Evolutionary conservation across 2,329 filamentous ascomycete species (phyloP).

Genomic region (Dothideomycetidae sp.): DNA sequence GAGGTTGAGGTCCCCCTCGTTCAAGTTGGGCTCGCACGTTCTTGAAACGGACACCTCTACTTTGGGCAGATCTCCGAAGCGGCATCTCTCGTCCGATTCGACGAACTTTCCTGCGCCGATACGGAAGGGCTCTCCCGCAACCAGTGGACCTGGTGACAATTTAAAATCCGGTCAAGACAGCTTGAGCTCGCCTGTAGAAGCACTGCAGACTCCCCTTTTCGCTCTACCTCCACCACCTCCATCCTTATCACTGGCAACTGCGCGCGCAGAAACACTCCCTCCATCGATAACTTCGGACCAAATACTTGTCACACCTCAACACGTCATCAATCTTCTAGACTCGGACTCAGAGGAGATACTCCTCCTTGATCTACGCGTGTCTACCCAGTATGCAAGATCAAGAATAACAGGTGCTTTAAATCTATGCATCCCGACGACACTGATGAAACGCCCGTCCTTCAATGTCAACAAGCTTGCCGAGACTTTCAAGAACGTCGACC

Average conservation of each 20-base stretch:
- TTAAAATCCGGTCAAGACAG: neutral
- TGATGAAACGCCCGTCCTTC: slow-evolving; percentile 82
- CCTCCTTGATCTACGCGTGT: slow-evolving; percentile 73
- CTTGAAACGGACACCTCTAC: slow-evolving; percentile 18
- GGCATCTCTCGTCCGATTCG: slow-evolving; percentile 33
- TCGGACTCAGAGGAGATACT: slow-evolving; percentile 42
- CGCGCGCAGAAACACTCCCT: slow-evolving; percentile 36
- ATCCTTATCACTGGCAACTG: slow-evolving; percentile 14
- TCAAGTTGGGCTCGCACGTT: slow-evolving; percentile 13
- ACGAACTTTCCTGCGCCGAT: slow-evolving; percentile 27
- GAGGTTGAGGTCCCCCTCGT: slow-evolving; percentile 24
- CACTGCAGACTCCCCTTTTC: slow-evolving; percentile 16
- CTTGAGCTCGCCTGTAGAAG: slow-evolving; percentile 16
- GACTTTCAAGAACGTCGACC: slow-evolving; percentile 57
- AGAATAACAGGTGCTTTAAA: slow-evolving; percentile 73
- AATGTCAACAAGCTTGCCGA: slow-evolving; percentile 76
- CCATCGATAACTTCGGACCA: slow-evolving; percentile 20
- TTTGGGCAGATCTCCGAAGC: slow-evolving; percentile 31
- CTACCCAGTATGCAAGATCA: slow-evolving; percentile 62
- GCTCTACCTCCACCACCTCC: slow-evolving; percentile 13
- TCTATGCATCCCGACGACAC: slow-evolving; percentile 84
- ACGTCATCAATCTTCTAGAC: slow-evolving; percentile 34
- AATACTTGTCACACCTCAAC: slow-evolving; percentile 31
- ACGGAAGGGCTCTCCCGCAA: slow-evolving; percentile 34
- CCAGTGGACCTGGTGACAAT: slow-evolving; percentile 22